phyloP scores from a whole-genome alignment of 2,329 filamentous ascomycete species.

The Venturia pyrina region DNA sequence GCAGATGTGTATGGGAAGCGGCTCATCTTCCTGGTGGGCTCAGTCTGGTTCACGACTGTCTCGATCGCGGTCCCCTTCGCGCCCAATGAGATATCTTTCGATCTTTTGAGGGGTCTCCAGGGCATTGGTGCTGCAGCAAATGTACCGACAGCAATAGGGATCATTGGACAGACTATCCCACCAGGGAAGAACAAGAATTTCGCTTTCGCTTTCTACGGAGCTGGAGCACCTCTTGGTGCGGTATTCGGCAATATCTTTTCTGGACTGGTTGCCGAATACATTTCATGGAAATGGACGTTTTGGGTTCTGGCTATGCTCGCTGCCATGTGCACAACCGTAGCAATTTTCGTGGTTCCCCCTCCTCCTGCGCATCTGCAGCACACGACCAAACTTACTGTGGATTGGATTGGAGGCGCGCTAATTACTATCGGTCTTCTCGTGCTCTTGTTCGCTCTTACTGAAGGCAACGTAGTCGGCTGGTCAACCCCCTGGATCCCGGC shows the following conservation, averaged over 20 bases:
- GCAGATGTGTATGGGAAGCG: slow-evolving; percentile 59
- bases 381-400: slow-evolving; percentile 39
- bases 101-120: slow-evolving; percentile 56
- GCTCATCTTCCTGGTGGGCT: slow-evolving; percentile 54
- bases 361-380: slow-evolving; percentile 29
- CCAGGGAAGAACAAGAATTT: slow-evolving; percentile 62
- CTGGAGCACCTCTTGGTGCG: slow-evolving; percentile 54
- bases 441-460: slow-evolving; percentile 56
- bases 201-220: slow-evolving; percentile 54
- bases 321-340: slow-evolving; percentile 45
- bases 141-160: slow-evolving; percentile 61
- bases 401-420: slow-evolving; percentile 57
- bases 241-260: slow-evolving; percentile 55
- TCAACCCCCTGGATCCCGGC: slow-evolving; percentile 49
- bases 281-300: slow-evolving; percentile 42
- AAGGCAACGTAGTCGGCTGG: slow-evolving; percentile 63
- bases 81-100: slow-evolving; percentile 56
- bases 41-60: slow-evolving; percentile 50
- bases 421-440: slow-evolving; percentile 53
- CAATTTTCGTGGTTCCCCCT: slow-evolving; percentile 50
- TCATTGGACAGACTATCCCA: slow-evolving; percentile 56
- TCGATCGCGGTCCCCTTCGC: slow-evolving; percentile 54
- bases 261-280: slow-evolving; percentile 53
- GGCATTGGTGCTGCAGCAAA: slow-evolving; percentile 60
- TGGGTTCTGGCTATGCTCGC: slow-evolving; percentile 53